Base-by-base conservation (phyloP, 2,329 filamentous ascomycete genomes). In the Akanthomyces dipterigenus region DNA sequence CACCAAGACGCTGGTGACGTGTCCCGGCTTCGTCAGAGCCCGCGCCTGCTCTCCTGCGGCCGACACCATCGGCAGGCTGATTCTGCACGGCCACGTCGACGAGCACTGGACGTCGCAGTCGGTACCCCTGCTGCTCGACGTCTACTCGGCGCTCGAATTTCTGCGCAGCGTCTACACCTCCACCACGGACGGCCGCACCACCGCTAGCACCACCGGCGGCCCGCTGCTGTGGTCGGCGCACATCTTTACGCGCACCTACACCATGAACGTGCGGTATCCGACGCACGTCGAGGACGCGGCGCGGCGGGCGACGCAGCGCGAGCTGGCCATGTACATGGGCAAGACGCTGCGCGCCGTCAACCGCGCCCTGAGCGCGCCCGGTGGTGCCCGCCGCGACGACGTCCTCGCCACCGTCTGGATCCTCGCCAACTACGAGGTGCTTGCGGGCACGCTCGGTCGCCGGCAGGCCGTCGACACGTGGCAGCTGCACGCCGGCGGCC, bases 351-450 rank as follows among this genome's bases (percentile, higher is more conserved):
- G 66, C n/a, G 68, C 73, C 3, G 70, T 81, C 20, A 69, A 74
- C 43, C 67, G 71, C 7, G 77, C 78, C 7, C 65, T 77, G 18
- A 69, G 64, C 7, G 66, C 70, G 11, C 66, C 68, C 5, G 63
- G 65, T 7, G 70, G 72, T 6, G 64, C 70, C 5, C 36, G 69
- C 45, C 63, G 75, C 60, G 68, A 75, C 24, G 72, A 77, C 59
- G 69, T 76, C 22, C 70, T 77, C 18, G 72, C 72, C 18, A 74
- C 75, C 3, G 72, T 77, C 3, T 77, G 75, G 75, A 69, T 77
- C 38, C 65, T 77, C 22, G 64, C 73, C 45, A 76, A 75, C 62
- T 76, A 77, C 51, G 75, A 77, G 69, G 75, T 74, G 42, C 68
- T 77, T 12, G 68, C 76, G 55, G 75, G 75, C n/a, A 75, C 74